Conservation (phyloP, 2,329 filamentous ascomycete species). For the Arthrobotrys entomopaga region DNA sequence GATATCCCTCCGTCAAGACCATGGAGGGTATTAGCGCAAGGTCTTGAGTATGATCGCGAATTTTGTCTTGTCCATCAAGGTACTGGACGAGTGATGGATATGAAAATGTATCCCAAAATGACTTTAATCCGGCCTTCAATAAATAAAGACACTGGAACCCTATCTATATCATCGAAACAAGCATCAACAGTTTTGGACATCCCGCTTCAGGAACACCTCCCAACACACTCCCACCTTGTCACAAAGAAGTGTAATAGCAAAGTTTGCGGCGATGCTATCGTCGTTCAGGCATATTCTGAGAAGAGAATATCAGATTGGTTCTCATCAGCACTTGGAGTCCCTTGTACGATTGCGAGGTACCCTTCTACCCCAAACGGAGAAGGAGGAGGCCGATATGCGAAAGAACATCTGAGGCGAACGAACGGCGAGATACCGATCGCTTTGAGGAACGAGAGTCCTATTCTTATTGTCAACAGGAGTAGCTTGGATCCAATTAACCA, state of each 20-base stretch:
- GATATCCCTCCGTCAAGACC: slow-evolving; percentile 70
- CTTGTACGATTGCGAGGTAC: slow-evolving; percentile 85
- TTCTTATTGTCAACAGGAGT: slow-evolving; percentile 81
- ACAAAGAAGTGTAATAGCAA: slow-evolving; percentile 60
- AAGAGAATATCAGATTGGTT: slow-evolving; percentile 78
- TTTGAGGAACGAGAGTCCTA: slow-evolving; percentile 92
- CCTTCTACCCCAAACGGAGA: slow-evolving; percentile 72
- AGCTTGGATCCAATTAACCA: slow-evolving; percentile 83
- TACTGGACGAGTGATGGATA: slow-evolving; percentile 83
- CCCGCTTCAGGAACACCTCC: slow-evolving; percentile 60
- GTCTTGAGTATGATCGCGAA: slow-evolving; percentile 92
- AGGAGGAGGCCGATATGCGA: slow-evolving; percentile 73
- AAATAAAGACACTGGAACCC: slow-evolving; percentile 73
- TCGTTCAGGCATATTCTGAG: slow-evolving; percentile 76
- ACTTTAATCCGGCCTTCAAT: slow-evolving; percentile 79
- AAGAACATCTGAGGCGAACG: slow-evolving; percentile 72
- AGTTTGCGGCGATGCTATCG: slow-evolving; percentile 84
- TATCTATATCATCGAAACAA: slow-evolving; percentile 70
- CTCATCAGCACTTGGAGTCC: slow-evolving; percentile 76
- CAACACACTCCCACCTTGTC: slow-evolving; percentile 60
- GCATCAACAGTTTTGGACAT: slow-evolving; percentile 54
- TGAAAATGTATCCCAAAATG: slow-evolving; percentile 81
- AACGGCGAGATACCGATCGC: slow-evolving; percentile 69
- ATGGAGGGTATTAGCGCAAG: slow-evolving; percentile 85
- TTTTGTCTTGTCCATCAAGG: slow-evolving; percentile 93